A percentile compares a stretch with the other conserved stretches of the same genome.
Conservation (phyloP, 768 basidiomycete species). For the Suillus tomentosus region DNA sequence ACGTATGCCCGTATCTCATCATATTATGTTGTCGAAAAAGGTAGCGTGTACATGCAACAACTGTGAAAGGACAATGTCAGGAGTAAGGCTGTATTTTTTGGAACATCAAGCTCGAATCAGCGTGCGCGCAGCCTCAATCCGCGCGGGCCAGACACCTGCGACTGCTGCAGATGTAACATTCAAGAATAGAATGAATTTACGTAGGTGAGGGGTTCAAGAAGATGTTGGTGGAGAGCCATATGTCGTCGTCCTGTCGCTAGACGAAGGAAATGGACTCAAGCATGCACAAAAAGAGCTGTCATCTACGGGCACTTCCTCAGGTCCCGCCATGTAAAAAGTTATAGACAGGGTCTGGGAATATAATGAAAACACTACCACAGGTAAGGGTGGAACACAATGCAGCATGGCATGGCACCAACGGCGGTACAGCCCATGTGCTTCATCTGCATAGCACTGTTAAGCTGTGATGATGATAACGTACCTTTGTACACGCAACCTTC, state of each 20-base stretch:
- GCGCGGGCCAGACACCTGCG: too few relatives aligned
- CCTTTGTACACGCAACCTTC: background rate
- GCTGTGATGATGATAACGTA: background rate
- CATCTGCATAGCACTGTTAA: background rate
- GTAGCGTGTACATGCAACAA: background rate
- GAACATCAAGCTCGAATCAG: too few relatives aligned
- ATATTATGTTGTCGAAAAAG: background rate
- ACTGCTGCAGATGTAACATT: background rate
- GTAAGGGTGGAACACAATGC: background rate
- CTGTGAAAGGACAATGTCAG: background rate
- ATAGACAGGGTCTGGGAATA: background rate
- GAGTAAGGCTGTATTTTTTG: background rate
- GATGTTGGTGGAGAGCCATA: background rate
- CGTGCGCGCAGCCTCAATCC: background rate
- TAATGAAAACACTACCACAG: background rate
- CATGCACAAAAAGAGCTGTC: background rate
- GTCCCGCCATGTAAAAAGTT: background rate
- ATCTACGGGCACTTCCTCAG: background rate
- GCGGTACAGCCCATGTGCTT: background rate
- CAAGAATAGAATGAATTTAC: background rate
- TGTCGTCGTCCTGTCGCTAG: background rate
- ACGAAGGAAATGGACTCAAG: background rate
- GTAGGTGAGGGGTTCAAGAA: background rate
- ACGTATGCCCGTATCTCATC: background rate
- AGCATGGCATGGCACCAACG: background rate